phyloP scores from a whole-genome alignment of 495 filamentous ascomycete genomes.

The Penicillium steckii region DNA sequence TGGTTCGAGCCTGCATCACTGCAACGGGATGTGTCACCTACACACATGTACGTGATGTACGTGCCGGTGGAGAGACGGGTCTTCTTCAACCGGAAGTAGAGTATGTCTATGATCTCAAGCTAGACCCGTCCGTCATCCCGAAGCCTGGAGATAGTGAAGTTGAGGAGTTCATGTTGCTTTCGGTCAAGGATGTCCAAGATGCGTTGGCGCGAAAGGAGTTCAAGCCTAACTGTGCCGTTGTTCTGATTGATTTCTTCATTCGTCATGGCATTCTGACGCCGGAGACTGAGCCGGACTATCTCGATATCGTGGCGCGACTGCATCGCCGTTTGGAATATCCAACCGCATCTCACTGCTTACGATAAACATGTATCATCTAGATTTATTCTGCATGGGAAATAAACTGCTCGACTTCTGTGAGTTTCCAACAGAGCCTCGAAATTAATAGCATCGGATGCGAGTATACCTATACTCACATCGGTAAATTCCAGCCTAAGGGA shows the following conservation, averaged over 20 bases:
- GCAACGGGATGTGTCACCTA: slow-evolving; percentile 76
- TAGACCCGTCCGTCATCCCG: slow-evolving; percentile 64
- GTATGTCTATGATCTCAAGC: slow-evolving; percentile 87
- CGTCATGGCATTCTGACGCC: slow-evolving; percentile 77
- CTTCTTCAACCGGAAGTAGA: slow-evolving; percentile 89
- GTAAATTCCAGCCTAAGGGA: too few species aligned
- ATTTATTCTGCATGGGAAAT: not conserved
- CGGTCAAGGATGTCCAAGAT: slow-evolving; percentile 69
- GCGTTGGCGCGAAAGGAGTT: slow-evolving; percentile 72
- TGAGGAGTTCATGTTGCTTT: slow-evolving; percentile 75
- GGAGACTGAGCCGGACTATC: slow-evolving; percentile 79
- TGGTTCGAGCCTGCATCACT: slow-evolving; percentile 60
- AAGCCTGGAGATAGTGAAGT: slow-evolving; percentile 85
- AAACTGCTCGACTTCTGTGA: too few species aligned
- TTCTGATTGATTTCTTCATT: slow-evolving; percentile 88
- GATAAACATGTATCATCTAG: slow-evolving; percentile 2
- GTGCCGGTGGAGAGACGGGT: slow-evolving; percentile 82
- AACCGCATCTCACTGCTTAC: slow-evolving; percentile 41
- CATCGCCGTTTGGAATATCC: slow-evolving; percentile 86
- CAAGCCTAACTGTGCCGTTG: slow-evolving; percentile 89
- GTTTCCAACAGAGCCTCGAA: too few species aligned
- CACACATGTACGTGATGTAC: slow-evolving; percentile 73
- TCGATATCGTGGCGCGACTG: slow-evolving; percentile 71
- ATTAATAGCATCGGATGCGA: too few species aligned
- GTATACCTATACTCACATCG: too few species aligned